phyloP scores from a whole-genome alignment of 345 rosid species.

The Sonneratia caseolaris region DNA sequence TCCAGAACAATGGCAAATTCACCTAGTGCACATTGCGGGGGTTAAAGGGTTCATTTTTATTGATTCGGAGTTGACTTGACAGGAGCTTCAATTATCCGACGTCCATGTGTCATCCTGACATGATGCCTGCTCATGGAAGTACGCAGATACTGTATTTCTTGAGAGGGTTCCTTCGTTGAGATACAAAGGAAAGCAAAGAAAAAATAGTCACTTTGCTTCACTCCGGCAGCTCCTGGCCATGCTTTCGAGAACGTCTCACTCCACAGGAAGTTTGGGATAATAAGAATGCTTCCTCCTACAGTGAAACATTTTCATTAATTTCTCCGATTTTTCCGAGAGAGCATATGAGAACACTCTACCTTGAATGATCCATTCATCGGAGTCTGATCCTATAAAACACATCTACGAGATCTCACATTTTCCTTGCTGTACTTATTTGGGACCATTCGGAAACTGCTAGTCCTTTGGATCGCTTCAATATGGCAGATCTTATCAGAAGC shows the following conservation, averaged over 20 bases:
- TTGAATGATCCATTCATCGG: neutral
- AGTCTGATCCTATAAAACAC: neutral
- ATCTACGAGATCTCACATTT: neutral
- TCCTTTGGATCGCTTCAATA: neutral
- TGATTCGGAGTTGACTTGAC: no score
- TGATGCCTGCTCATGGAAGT: no score
- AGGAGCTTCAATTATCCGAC: no score
- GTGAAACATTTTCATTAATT: slow-evolving; percentile 1
- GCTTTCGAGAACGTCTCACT: neutral
- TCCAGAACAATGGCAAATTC: no score
- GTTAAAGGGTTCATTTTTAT: no score
- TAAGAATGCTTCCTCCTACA: neutral
- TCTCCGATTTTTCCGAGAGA: neutral
- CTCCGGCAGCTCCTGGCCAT: neutral
- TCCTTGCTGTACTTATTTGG: neutral
- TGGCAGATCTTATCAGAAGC: neutral
- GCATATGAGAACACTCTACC: neutral
- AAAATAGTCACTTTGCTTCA: slow-evolving; percentile 5
- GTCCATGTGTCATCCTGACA: no score
- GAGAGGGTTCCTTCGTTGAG: neutral
- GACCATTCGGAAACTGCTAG: no score
- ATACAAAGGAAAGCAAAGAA: slow-evolving; percentile 9
- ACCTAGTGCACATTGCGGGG: no score
- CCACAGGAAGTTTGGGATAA: slow-evolving; percentile 9
- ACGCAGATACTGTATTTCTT: no score